phyloP scores from a whole-genome alignment of 441 rosid genomes.

The Biscutella laevigata region DNA sequence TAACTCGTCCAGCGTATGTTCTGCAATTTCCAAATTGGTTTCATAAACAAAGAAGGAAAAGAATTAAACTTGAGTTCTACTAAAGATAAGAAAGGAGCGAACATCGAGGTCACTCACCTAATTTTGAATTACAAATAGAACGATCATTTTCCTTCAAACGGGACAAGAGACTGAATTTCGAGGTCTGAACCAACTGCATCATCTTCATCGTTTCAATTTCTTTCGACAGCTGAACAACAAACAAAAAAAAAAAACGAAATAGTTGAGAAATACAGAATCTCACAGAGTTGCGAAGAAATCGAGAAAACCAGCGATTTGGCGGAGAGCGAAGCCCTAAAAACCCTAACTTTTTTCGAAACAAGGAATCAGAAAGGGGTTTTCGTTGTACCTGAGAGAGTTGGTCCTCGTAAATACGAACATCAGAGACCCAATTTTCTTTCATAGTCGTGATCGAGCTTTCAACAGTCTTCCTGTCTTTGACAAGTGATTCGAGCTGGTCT shows the following conservation, averaged over 20 bases:
- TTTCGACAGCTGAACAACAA: constrained; percentile 33
- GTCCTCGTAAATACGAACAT: constrained; percentile 36
- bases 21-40: constrained; percentile 33
- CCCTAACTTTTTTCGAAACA: constrained; percentile 27
- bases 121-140: constrained; percentile 39
- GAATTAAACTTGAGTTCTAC: background rate
- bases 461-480: constrained; percentile 48
- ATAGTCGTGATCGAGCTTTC: constrained; percentile 39
- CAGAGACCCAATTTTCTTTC: constrained; percentile 40
- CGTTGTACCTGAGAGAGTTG: constrained; percentile 44
- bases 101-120: constrained; percentile 36
- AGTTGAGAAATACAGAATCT: background rate
- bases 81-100: constrained; percentile 3
- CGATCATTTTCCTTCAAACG: constrained; percentile 51
- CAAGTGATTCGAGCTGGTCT: constrained; percentile 48
- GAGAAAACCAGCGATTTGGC: background rate
- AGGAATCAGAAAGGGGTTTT: background rate
- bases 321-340: constrained; percentile 9
- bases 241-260: too few species aligned
- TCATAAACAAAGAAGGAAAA: background rate
- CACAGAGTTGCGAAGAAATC: background rate
- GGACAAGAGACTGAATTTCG: constrained; percentile 45
- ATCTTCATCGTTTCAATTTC: constrained; percentile 37
- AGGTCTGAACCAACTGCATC: constrained; percentile 35
- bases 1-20: constrained; percentile 47